Base-by-base conservation (phyloP, 352 stramenopile genomes). In the Globisporangium barbulae region DNA sequence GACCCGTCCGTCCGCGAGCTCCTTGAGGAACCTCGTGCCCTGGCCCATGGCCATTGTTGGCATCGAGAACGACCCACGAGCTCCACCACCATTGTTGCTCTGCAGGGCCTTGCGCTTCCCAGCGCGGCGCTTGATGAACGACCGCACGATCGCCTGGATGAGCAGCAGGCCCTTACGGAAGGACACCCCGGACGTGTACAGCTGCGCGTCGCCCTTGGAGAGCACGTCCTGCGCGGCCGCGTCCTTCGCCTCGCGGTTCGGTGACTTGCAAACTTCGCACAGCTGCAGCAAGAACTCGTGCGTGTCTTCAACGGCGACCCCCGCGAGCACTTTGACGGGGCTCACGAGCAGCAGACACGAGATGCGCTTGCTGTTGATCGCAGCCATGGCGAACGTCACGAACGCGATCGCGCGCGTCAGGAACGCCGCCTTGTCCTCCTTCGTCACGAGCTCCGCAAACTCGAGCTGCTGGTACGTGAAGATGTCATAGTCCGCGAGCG, bases 391-490 rank as follows among this genome's bases (percentile, higher is more conserved):
- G 48, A 82, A 85, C 9, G 83, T 78, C 25, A 95, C 81, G 52
- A 95, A 91, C 3, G 79, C 84, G 19, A 95, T 70, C 44, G 86
- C 84, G 3, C 86, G 74, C 12, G 81, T 90, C 42, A 95, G 66
- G 59, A 95, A 95, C 1, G 81, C 86, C 19, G 84, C 84, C 82
- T 95, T 95, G 52, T 88, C 81, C 69, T 95, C 84, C 47, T 89
- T 89, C 1, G 79, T 80, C 21, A 64, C 72, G 37, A 93, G 73
- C 21, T 75, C 50, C 22, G 78, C 73, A 63, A 91, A 89, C 8
- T 74, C 62, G 49, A 93, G 74, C 55, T 95, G 86, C 45, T 83
- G 65, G 8, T 81, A 53, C 3, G 71, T 85, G 62, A 93, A 93
- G 33, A 95, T 83, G 39, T 81, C 73, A 61, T 80, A 82, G 12